phyloP scores from a whole-genome alignment of 192 early-diverging fungal species.

The Rhizophagus prolifer region DNA sequence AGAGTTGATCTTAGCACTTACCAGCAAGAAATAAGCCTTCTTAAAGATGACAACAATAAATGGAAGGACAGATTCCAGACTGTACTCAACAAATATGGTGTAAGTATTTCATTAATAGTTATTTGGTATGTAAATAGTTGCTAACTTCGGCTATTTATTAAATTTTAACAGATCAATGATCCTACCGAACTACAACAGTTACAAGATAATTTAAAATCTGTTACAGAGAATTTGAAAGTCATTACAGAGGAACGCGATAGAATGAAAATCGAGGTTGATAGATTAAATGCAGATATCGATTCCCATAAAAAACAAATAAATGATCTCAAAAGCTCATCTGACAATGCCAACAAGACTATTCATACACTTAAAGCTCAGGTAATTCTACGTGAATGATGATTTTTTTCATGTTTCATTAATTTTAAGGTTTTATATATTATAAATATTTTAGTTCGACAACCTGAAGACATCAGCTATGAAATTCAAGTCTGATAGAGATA shows the following conservation, averaged over 20 bases:
- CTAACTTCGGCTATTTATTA: too few species aligned
- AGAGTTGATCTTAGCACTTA: neutral
- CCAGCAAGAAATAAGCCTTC: neutral
- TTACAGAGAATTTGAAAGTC: neutral
- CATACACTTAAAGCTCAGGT: neutral
- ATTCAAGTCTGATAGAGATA: neutral
- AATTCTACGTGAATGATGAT: neutral
- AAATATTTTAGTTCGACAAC: neutral
- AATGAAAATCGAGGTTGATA: neutral
- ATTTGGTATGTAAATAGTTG: neutral
- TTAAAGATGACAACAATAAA: neutral
- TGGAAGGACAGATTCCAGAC: conserved; percentile 4
- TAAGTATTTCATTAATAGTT: neutral
- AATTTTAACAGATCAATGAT: conserved; percentile 2
- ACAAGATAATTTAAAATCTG: conserved; percentile 6
- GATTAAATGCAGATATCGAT: neutral
- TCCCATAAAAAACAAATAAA: neutral
- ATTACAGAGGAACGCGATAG: neutral
- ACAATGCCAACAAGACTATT: neutral
- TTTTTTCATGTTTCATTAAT: neutral
- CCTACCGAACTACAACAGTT: conserved; percentile 8
- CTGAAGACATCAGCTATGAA: neutral
- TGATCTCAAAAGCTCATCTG: neutral
- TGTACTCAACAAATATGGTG: conserved; percentile 2
- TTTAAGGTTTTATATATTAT: neutral